A percentile compares a stretch with the other conserved stretches of the same genome.
These are phyloP conservation scores for Pisolithus albus DNA, from an alignment of 768 basidiomycete species.

Conservation along the genomic window DNA sequence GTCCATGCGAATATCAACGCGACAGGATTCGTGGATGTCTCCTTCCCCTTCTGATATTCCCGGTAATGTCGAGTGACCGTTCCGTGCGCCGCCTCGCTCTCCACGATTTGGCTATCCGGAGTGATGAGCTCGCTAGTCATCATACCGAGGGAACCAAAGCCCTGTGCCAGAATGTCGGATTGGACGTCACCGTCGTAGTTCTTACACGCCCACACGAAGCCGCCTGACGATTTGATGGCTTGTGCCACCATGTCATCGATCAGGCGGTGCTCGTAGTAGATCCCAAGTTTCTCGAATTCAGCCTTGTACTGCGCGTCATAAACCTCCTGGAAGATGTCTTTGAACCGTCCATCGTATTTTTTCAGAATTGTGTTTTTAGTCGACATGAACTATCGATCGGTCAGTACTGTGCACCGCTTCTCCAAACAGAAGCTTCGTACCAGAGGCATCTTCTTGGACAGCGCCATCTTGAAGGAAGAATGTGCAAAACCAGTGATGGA, in stretches of 20 bases:
- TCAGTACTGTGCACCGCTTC: neutral
- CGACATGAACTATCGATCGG: constrained; percentile 69
- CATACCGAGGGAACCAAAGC: constrained; percentile 95
- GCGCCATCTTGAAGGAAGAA: constrained; percentile 95
- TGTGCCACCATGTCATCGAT: constrained; percentile 99
- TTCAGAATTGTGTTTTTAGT: constrained; percentile 98
- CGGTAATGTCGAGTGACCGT: constrained; percentile 97
- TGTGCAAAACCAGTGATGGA: constrained; percentile 95
- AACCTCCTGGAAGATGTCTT: constrained; percentile 98
- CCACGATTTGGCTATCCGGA: constrained; percentile 87
- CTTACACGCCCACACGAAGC: constrained; percentile 74
- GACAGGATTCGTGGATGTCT: constrained; percentile 98
- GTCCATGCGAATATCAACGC: constrained; percentile 99
- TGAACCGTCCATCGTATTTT: constrained; percentile 98
- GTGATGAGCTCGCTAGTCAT: constrained; percentile 97
- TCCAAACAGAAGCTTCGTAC: constrained; percentile 31
- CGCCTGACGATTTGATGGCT: constrained; percentile 92
- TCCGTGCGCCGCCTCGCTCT: constrained; percentile 96
- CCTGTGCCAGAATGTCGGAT: constrained; percentile 94
- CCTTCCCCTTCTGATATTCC: constrained; percentile 94
- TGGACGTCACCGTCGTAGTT: constrained; percentile 85
- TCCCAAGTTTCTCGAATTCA: constrained; percentile 59
- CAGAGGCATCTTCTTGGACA: constrained; percentile 69
- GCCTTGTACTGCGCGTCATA: constrained; percentile 77
- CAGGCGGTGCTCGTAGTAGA: constrained; percentile 93